These are phyloP conservation scores for Chaetothyriales sp. DNA, from an alignment of 2,329 filamentous ascomycete species.

Conservation along the genomic window DNA sequence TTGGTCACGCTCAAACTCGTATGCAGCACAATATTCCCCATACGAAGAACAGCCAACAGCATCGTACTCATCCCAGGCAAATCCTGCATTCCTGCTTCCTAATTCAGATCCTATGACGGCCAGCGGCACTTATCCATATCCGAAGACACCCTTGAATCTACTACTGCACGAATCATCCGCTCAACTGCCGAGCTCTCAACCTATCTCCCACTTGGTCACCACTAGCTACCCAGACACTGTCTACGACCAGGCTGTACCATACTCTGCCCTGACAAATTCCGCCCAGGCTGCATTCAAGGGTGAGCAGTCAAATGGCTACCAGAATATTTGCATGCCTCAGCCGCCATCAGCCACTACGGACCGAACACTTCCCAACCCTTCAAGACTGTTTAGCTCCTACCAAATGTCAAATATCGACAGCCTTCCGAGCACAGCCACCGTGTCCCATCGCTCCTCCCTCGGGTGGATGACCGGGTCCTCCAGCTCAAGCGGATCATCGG, in stretches of 20 bases:
- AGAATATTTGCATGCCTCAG: constrained; percentile 19
- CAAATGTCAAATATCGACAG: neutral
- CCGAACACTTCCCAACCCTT: constrained; percentile 24
- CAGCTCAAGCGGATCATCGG: too few species aligned
- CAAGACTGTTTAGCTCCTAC: constrained; percentile 3
- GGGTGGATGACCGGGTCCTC: too few species aligned
- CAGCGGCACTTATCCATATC: constrained; percentile 1
- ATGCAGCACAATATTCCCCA: constrained; percentile 11
- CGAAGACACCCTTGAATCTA: constrained; percentile 1
- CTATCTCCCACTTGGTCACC: constrained; percentile 13
- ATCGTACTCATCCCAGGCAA: constrained; percentile 21
- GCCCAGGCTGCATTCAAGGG: constrained; percentile 17
- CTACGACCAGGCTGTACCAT: constrained; percentile 9
- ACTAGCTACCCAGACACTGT: neutral
- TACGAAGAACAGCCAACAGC: constrained; percentile 24
- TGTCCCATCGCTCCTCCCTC: neutral
- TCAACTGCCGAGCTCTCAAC: constrained; percentile 19
- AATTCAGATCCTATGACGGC: constrained; percentile 19
- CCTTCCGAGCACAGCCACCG: neutral
- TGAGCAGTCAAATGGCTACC: constrained; percentile 16
- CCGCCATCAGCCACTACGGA: constrained; percentile 19
- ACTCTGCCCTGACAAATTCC: constrained; percentile 20
- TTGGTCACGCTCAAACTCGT: constrained; percentile 4
- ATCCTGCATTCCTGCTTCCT: constrained; percentile 23
- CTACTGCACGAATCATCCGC: constrained; percentile 18